Conservation (phyloP, 2,329 filamentous ascomycete genomes). For the Cladosporium sp. region DNA sequence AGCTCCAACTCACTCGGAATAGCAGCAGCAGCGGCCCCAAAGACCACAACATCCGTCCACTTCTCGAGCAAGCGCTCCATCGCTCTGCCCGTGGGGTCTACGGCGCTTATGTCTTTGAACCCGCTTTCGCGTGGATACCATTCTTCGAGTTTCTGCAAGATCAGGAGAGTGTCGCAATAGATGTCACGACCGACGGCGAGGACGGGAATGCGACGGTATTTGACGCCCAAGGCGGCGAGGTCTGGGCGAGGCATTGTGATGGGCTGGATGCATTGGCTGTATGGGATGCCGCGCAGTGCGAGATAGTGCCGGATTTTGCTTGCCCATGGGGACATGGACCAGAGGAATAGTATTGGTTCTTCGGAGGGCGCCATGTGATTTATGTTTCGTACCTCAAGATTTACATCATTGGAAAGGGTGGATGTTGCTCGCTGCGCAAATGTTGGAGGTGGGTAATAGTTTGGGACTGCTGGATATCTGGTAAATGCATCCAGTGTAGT, state of each 20-base stretch:
- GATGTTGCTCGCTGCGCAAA: no score
- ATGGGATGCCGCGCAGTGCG: slow-evolving; percentile 60
- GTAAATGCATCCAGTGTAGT: no score
- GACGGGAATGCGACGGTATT: slow-evolving; percentile 26
- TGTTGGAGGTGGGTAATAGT: no score
- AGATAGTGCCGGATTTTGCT: slow-evolving; percentile 64
- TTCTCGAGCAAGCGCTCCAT: slow-evolving; percentile 16
- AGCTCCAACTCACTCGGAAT: slow-evolving; percentile 11
- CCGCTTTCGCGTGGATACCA: not conserved
- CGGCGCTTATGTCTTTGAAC: slow-evolving; percentile 2
- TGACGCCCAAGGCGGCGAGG: slow-evolving; percentile 12
- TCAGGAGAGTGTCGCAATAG: slow-evolving; percentile 31
- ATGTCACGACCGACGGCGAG: slow-evolving; percentile 29
- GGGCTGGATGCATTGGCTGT: slow-evolving; percentile 27
- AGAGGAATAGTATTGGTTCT: slow-evolving; percentile 57
- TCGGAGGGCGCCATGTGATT: slow-evolving; percentile 12
- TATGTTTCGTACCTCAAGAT: not conserved
- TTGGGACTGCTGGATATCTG: no score
- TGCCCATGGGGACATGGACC: slow-evolving; percentile 62
- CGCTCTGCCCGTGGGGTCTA: slow-evolving; percentile 6
- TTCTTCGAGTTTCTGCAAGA: slow-evolving; percentile 28
- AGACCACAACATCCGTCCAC: slow-evolving; percentile 15
- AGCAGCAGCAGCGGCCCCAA: slow-evolving; percentile 10
- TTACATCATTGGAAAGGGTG: not conserved
- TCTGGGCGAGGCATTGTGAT: slow-evolving; percentile 14